phyloP scores from a whole-genome alignment of 2,329 filamentous ascomycete species.

The Xylaria multiplex region DNA sequence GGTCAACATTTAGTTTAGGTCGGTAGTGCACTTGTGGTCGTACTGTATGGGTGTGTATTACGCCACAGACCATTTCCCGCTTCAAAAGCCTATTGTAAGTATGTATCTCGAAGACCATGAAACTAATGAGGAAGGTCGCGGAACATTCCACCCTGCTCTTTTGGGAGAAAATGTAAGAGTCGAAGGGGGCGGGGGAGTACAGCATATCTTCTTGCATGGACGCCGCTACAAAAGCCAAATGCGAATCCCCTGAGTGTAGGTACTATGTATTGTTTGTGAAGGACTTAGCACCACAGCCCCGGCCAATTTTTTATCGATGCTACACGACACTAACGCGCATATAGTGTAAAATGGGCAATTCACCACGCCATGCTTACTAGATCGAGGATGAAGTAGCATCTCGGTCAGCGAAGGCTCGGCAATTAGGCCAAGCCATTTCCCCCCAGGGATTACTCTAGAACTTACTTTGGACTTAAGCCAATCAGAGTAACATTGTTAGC shows the following conservation, averaged over 20 bases:
- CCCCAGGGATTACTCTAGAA: background rate
- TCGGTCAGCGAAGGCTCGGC: constrained; percentile 13
- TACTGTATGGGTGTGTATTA: background rate
- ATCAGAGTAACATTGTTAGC: background rate
- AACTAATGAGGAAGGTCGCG: background rate
- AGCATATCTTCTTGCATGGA: background rate
- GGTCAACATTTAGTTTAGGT: background rate
- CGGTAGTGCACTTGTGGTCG: background rate
- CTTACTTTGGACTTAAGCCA: background rate
- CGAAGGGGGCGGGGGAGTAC: background rate
- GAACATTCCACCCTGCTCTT: background rate
- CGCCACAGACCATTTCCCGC: background rate
- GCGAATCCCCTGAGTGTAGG: background rate
- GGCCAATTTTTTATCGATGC: background rate
- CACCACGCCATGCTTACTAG: constrained; percentile 2
- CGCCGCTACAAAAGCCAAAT: background rate
- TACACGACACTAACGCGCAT: constrained; percentile 1
- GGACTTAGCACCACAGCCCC: constrained; percentile 4
- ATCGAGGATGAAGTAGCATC: background rate
- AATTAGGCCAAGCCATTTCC: constrained; percentile 2
- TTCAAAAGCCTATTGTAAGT: background rate
- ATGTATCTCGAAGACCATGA: background rate
- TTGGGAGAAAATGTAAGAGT: background rate
- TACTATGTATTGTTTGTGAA: background rate
- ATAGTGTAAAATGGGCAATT: background rate